These are phyloP conservation scores for Lignosus rhinocerotis DNA, from an alignment of 1,284 basidiomycete species.

Conservation along the genomic window DNA sequence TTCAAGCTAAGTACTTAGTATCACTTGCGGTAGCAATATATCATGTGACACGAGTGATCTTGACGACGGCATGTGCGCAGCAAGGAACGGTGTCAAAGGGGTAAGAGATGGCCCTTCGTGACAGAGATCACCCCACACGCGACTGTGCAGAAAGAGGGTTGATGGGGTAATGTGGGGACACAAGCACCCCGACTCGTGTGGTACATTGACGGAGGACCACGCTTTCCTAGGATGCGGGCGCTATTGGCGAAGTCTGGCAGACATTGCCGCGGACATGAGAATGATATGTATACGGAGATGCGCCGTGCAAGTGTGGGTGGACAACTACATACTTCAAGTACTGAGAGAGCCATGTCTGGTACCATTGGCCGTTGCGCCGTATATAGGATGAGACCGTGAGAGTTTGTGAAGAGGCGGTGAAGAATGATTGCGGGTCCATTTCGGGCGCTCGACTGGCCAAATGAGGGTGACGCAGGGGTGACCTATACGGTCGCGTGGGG, in stretches of 20 bases:
- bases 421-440: slow-evolving; percentile 9
- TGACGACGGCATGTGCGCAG: no score
- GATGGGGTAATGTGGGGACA: background rate
- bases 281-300: background rate
- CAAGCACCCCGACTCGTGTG: slow-evolving; percentile 19
- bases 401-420: slow-evolving; percentile 6
- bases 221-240: background rate
- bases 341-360: no score
- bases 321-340: no score
- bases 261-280: background rate
- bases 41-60: no score
- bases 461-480: slow-evolving; percentile 16
- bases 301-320: no score
- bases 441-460: slow-evolving; percentile 14
- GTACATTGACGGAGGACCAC: slow-evolving; percentile 11
- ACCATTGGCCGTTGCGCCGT: background rate
- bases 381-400: background rate
- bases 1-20: no score
- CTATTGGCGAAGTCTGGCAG: background rate
- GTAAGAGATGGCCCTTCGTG: no score
- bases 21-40: no score
- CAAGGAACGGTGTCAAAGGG: no score
- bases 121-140: background rate
- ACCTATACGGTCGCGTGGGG: slow-evolving; percentile 20
- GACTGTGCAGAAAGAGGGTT: background rate